Base-by-base conservation (phyloP, 2,329 filamentous ascomycete species). In the Tolypocladium amazonense region DNA sequence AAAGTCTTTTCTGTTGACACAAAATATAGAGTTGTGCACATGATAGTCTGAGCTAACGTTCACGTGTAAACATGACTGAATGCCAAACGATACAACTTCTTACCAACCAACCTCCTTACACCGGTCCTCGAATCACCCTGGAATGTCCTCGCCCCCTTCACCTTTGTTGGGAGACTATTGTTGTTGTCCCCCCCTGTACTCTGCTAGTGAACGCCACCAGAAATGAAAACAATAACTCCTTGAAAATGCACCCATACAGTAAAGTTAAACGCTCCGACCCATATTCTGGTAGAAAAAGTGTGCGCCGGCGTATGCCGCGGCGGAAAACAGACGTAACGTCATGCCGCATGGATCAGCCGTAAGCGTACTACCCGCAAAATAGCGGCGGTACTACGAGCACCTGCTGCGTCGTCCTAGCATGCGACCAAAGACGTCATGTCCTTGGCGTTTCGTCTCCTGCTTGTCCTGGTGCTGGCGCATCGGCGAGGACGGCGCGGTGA, bases 401-500 rank as follows among this genome's bases (percentile, higher is more conserved):
- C 60, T 50, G 57, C 67, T 72, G 37, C 69, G 68, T 23, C 73
- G 67, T 23, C 74, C 72, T 20, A 76, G 65, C 63, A 77, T 72
- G 25, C 73, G 69, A 27, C 72, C 72, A 56, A 76, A 68, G 6
- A 76, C 69, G 56, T 75, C 74, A 35, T 65, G 65, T 38, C 66
- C 70, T 58, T 65, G 66, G 43, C 70, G 67, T 62, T 72, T 73
- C 14, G 60, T 18, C 30, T 61, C 57, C 30, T 57, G 58, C 50
- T 61, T 60, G 14, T 39, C 12, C 39, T 60, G 20, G 59, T 57
- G 58, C 55, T 43, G 50, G 37, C 53, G 39, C 62, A 27, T 57
- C 15, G 67, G 63, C 45, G 67, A 66, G 14, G 65, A 65, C 27
- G 65, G 67, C 18, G 64, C 63, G 18, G 67, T 70, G 47, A 63